Evolutionary conservation across 1,284 basidiomycete species (phyloP), one percentile per base, ranked within the genome.

Genomic region (Ustilago xerochloae): DNA sequence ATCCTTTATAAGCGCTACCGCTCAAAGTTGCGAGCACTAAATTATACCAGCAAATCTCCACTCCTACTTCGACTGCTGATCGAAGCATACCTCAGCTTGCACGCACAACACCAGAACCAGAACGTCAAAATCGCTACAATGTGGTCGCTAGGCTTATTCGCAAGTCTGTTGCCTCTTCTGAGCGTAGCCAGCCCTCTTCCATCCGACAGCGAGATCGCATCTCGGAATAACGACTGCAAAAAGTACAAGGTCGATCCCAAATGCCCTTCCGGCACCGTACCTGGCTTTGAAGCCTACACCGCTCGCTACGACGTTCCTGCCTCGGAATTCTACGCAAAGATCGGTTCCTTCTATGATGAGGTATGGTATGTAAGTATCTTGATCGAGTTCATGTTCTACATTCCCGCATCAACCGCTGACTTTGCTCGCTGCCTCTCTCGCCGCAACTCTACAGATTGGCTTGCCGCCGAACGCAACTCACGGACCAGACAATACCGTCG

Each of bases 291-390:
- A 22, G 43, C 56, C 29, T 66, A 60, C 47, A 66, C 63, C 4
- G 63, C 63, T 1, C 45, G 63, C 15, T 66, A 59, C 47, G 47
- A 66, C 10, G 63, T 66, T 7, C 63, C 63, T 20, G 51, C 57
- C 15, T 39, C 55, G 10, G 29, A 54, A 35, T 66, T 66, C 32
- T 60, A 36, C 33, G 63, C 51, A 46, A 66, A 60, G 20, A 57
- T 66, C 4, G 57, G 63, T 6, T 66, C 63, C 12, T 66, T 66
- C 47, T 66, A 33, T 39, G 63, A 66, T 39, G 63, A 66, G 18
- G 56, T 45, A 8, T 66, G 63, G 63, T 66, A 66, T 54, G 61
- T 63, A 41, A 63, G 61, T 63, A 56, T 57, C 43, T 16, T n/a
- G 4, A n/a, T 16, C 22, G n/a, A n/a, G n/a, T n/a, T 12, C 6